Conservation (phyloP, 305 asterid species). For the Andrographis paniculata region DNA sequence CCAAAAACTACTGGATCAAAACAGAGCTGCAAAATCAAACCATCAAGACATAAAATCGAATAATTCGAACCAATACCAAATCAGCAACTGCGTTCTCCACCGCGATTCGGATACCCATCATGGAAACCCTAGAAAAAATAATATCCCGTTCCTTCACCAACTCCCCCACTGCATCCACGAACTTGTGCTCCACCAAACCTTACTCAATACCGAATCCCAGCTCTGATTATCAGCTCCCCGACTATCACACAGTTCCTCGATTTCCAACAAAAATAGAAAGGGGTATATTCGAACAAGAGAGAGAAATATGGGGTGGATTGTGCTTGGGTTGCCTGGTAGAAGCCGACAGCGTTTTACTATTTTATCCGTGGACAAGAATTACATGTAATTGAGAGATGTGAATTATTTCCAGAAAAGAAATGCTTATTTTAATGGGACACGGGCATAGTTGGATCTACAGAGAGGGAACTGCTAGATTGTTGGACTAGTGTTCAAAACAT, state of each 20-base stretch:
- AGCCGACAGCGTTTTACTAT: constrained; percentile 59
- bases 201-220: constrained; percentile 16
- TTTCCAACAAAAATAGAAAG: constrained; percentile 10
- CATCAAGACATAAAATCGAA: neutral
- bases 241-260: neutral
- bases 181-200: too few relatives aligned
- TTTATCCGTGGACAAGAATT: too few relatives aligned
- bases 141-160: constrained; percentile 17
- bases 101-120: constrained; percentile 12
- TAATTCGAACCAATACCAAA: constrained; percentile 23
- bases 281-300: constrained; percentile 14
- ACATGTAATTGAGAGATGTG: too few relatives aligned
- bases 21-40: too few relatives aligned
- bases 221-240: constrained; percentile 15
- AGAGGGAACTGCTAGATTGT: too few relatives aligned
- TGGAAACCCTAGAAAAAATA: constrained; percentile 46
- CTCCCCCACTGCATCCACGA: constrained; percentile 11
- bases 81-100: constrained; percentile 15
- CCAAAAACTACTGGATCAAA: too few relatives aligned
- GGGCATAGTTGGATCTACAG: too few relatives aligned
- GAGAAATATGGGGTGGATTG: constrained; percentile 28
- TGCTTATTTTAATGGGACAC: too few relatives aligned
- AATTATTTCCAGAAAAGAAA: too few relatives aligned
- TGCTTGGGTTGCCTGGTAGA: constrained; percentile 87
- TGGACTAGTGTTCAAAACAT: too few relatives aligned